Evolutionary conservation across 2,329 filamentous ascomycete species (phyloP).

Genomic region (Trichothecium roseum): DNA sequence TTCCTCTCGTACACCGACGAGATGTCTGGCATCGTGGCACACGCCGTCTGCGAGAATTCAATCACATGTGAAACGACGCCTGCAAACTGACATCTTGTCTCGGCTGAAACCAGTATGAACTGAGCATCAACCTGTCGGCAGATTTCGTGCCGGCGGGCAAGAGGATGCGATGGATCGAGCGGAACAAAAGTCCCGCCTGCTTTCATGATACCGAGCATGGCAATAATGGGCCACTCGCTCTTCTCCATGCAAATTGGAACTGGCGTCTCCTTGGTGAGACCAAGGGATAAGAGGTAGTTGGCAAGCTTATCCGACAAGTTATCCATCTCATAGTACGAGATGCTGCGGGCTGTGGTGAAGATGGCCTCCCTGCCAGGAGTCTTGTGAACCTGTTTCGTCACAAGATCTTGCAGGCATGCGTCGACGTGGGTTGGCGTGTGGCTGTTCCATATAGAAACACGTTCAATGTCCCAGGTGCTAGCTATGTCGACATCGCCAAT

Average conservation of each 20-base stretch:
- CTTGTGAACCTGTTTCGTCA: not conserved
- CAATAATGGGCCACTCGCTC: not conserved
- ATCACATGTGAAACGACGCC: not conserved
- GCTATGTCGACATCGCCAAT: not conserved
- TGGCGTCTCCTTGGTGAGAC: constrained; percentile 12
- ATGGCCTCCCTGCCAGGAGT: not conserved
- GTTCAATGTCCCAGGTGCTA: constrained; percentile 1
- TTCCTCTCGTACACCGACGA: not conserved
- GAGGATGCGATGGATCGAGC: constrained; percentile 6
- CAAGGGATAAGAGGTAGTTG: constrained; percentile 4
- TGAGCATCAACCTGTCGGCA: constrained; percentile 1
- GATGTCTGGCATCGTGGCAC: not conserved
- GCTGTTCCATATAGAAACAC: not conserved
- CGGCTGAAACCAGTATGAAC: not conserved
- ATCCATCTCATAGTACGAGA: constrained; percentile 5
- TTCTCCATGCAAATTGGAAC: constrained; percentile 2
- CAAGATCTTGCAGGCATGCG: not conserved
- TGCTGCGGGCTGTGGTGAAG: not conserved
- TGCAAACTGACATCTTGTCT: not conserved
- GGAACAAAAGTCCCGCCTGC: constrained; percentile 8
- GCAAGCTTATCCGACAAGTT: not conserved
- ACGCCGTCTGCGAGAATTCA: not conserved
- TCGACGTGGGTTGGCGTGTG: not conserved
- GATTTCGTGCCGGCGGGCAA: not conserved
- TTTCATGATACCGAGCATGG: constrained; percentile 7